phyloP scores from a whole-genome alignment of 768 basidiomycete genomes.

The Russula sp. region DNA sequence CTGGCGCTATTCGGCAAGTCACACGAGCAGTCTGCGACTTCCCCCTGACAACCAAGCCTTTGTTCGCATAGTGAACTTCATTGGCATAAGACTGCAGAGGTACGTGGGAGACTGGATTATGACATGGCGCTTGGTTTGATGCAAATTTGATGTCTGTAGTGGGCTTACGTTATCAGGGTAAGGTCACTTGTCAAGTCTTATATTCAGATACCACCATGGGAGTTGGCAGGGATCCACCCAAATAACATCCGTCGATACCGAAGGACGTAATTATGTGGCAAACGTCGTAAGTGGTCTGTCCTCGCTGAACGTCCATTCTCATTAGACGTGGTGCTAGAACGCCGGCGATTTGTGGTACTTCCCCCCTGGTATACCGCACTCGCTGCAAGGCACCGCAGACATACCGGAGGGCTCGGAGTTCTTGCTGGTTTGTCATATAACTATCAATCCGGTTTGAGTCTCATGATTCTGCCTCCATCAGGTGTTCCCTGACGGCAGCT shows the following conservation, averaged over 20 bases:
- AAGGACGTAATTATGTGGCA: constrained; percentile 19
- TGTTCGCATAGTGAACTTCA: constrained; percentile 30
- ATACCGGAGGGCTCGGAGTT: constrained; percentile 31
- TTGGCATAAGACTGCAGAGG: constrained; percentile 33
- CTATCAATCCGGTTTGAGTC: background rate
- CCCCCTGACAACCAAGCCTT: background rate
- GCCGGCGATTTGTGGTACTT: constrained; percentile 29
- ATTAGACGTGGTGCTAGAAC: background rate
- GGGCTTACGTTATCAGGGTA: constrained; percentile 34
- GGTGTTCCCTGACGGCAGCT: constrained; percentile 35
- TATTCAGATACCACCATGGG: background rate
- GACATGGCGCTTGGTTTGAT: background rate
- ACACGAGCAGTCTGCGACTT: background rate
- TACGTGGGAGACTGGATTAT: background rate
- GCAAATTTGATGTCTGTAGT: constrained; percentile 18
- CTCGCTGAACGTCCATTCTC: background rate
- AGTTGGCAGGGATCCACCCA: constrained; percentile 17
- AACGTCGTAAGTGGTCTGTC: constrained; percentile 13
- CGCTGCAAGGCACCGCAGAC: constrained; percentile 32
- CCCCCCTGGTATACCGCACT: constrained; percentile 35
- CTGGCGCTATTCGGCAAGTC: constrained; percentile 29
- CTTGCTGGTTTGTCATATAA: constrained; percentile 28
- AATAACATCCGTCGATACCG: constrained; percentile 16
- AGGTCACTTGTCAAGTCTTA: background rate
- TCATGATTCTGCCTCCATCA: constrained; percentile 11